A percentile compares a stretch with the other conserved stretches of the same genome.
phyloP scores from a whole-genome alignment of 2,329 filamentous ascomycete genomes.

The Sclerotinia minor region DNA sequence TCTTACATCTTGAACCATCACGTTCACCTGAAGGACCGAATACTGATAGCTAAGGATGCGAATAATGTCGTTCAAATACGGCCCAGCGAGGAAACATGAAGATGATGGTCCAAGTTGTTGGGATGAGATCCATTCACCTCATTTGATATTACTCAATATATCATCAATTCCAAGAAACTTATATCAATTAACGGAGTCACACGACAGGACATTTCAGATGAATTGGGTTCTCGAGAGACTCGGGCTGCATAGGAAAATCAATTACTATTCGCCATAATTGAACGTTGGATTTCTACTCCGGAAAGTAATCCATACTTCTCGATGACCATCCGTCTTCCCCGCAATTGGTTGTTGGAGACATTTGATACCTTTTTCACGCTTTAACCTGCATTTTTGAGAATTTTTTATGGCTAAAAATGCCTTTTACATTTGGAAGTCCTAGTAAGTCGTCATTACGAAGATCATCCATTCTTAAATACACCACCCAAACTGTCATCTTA shows the following conservation, averaged over 20 bases:
- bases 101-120: constrained; percentile 19
- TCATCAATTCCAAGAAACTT: background rate
- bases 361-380: background rate
- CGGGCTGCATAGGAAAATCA: constrained; percentile 3
- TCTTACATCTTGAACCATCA: constrained; percentile 12
- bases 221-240: constrained; percentile 7
- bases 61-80: background rate
- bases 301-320: constrained; percentile 2
- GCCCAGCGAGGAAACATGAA: background rate
- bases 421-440: background rate
- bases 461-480: background rate
- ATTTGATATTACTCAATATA: constrained; percentile 7
- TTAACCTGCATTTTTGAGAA: background rate
- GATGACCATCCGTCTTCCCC: background rate
- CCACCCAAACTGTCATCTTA: background rate
- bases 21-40: constrained; percentile 18
- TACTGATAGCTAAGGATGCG: background rate
- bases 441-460: constrained; percentile 1
- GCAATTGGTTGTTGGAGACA: constrained; percentile 6
- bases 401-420: background rate
- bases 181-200: constrained; percentile 14
- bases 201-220: background rate
- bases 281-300: background rate
- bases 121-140: constrained; percentile 17
- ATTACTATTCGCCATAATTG: background rate